Conservation (phyloP, 371 early-diverging fungal genomes). For the Blakeslea trispora region DNA sequence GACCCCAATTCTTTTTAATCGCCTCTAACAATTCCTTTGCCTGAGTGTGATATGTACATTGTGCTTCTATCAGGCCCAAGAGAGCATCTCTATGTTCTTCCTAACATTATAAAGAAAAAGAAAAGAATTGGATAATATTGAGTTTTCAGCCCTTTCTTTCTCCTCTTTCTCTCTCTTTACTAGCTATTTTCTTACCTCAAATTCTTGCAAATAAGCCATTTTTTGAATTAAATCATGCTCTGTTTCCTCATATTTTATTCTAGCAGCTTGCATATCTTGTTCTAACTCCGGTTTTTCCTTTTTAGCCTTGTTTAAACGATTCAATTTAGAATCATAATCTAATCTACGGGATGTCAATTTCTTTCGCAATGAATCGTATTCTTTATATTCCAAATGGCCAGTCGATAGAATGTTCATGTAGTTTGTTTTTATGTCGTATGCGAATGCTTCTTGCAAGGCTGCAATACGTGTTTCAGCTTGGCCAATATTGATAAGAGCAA, state of each 20-base stretch:
- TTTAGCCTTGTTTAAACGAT: constrained; percentile 82
- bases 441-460: constrained; percentile 57
- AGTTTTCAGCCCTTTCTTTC: background rate
- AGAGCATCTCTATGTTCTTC: constrained; percentile 60
- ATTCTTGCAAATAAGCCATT: constrained; percentile 70
- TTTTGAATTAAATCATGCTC: constrained; percentile 64
- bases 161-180: background rate
- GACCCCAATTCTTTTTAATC: constrained; percentile 41
- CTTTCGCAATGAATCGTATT: constrained; percentile 67
- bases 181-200: constrained; percentile 61
- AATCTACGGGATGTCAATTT: constrained; percentile 87
- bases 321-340: constrained; percentile 91
- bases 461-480: constrained; percentile 68
- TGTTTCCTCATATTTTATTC: constrained; percentile 90
- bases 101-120: constrained; percentile 29
- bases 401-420: constrained; percentile 51
- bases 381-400: constrained; percentile 61
- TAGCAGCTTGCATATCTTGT: constrained; percentile 88
- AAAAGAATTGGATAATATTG: no score
- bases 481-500: constrained; percentile 59
- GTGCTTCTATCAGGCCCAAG: constrained; percentile 56
- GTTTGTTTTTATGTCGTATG: constrained; percentile 39
- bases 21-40: constrained; percentile 46
- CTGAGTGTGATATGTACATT: constrained; percentile 51
- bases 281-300: constrained; percentile 90